phyloP scores from a whole-genome alignment of 805 yeast species.

The Monosporozyma yasuniensis region DNA sequence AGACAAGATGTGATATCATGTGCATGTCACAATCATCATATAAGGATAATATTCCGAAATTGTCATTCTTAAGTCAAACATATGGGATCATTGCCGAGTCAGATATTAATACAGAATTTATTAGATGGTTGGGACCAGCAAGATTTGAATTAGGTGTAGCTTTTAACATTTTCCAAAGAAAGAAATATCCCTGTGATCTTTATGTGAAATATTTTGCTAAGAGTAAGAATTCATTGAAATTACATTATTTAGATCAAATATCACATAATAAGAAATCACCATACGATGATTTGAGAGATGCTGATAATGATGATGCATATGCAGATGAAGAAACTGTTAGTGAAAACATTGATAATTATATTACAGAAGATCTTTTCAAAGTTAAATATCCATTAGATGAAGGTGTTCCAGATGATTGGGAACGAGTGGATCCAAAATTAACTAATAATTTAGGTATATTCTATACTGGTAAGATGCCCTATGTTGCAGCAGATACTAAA shows the following conservation, averaged over 20 bases:
- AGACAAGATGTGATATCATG: slow-evolving; percentile 71
- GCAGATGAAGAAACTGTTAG: not conserved
- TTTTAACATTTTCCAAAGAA: slow-evolving; percentile 44
- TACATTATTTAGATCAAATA: slow-evolving; percentile 36
- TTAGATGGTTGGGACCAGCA: slow-evolving; percentile 78
- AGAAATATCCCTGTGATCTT: slow-evolving; percentile 76
- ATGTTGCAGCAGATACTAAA: slow-evolving; percentile 68
- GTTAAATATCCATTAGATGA: slow-evolving; percentile 34
- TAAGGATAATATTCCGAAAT: slow-evolving; percentile 31
- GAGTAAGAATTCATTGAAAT: slow-evolving; percentile 41
- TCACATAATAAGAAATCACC: slow-evolving; percentile 4
- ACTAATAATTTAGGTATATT: slow-evolving; percentile 56
- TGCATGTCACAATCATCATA: slow-evolving; percentile 51
- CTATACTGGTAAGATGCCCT: slow-evolving; percentile 91
- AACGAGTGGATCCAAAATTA: slow-evolving; percentile 37
- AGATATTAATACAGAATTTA: slow-evolving; percentile 85
- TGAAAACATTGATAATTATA: slow-evolving; percentile 4
- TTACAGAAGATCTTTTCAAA: slow-evolving; percentile 37
- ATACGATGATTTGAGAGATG: not conserved
- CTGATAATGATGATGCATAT: not conserved
- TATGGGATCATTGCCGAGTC: slow-evolving; percentile 89
- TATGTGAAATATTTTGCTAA: slow-evolving; percentile 59
- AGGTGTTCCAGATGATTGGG: slow-evolving; percentile 65
- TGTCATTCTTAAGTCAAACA: slow-evolving; percentile 80
- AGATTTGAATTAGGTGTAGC: slow-evolving; percentile 82